phyloP scores from a whole-genome alignment of 305 asterid genomes.

The Ajuga reptans region DNA sequence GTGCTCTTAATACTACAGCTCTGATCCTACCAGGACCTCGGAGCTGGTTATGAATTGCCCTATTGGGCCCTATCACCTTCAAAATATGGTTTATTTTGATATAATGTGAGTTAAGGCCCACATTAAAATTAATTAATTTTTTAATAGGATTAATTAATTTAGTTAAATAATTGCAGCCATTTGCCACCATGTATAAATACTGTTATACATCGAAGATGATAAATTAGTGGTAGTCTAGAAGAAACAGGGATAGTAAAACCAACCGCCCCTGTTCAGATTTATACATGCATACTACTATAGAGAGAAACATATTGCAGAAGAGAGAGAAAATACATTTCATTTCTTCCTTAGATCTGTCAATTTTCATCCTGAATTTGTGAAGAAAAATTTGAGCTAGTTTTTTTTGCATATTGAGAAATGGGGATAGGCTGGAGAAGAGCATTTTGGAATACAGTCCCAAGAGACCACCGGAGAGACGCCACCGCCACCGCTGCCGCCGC shows the following conservation, averaged over 20 bases:
- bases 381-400: too few species aligned
- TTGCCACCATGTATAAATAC: background rate
- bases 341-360: background rate
- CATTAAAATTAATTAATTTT: background rate
- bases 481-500: background rate
- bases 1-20: too few species aligned
- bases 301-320: background rate
- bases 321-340: background rate
- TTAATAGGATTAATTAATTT: background rate
- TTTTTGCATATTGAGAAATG: conserved; percentile 29
- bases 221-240: background rate
- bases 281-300: background rate
- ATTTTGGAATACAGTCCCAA: conserved; percentile 57
- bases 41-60: too few species aligned
- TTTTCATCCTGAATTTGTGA: background rate
- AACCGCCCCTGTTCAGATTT: background rate
- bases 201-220: too few species aligned
- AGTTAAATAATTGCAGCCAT: conserved; percentile 10
- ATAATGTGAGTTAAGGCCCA: background rate
- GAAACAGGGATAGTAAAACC: background rate
- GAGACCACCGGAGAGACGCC: conserved; percentile 44
- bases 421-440: conserved; percentile 97
- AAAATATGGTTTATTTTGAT: too few species aligned
- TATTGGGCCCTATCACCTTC: too few species aligned
- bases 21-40: too few species aligned